Conservation (phyloP, 768 basidiomycete species). For the Strobilomyces echinocephalus region DNA sequence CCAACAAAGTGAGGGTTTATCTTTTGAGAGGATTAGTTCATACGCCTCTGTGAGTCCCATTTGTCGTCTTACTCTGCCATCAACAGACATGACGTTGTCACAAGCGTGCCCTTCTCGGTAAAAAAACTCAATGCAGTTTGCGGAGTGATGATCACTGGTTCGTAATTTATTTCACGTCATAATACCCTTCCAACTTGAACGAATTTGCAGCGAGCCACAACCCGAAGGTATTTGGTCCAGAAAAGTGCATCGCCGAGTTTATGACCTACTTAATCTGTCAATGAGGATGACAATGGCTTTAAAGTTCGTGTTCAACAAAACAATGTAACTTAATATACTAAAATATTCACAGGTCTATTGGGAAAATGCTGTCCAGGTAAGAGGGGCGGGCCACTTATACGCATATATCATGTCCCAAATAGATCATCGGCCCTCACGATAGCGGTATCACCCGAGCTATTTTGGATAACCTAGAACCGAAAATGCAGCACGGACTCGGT, state of each 20-base stretch:
- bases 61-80: not conserved
- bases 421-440: constrained; percentile 88
- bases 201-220: constrained; percentile 68
- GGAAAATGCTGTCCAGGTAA: constrained; percentile 83
- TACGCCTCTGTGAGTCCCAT: constrained; percentile 61
- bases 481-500: constrained; percentile 36
- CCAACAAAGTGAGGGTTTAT: constrained; percentile 63
- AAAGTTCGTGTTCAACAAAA: constrained; percentile 44
- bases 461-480: constrained; percentile 52
- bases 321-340: not conserved
- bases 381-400: not conserved
- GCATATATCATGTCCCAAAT: constrained; percentile 1
- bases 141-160: constrained; percentile 89
- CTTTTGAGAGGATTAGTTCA: constrained; percentile 67
- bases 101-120: constrained; percentile 77
- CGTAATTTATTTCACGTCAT: constrained; percentile 9
- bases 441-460: constrained; percentile 69
- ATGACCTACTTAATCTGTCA: constrained; percentile 5
- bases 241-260: not conserved
- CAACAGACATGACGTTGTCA: not conserved
- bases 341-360: constrained; percentile 63
- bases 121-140: constrained; percentile 64
- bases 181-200: not conserved
- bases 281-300: constrained; percentile 81
- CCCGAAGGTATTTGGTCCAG: constrained; percentile 56